Percentiles rank a stretch among this genome's conserved stretches.
phyloP scores from a whole-genome alignment of 345 rosid species.

The Litchi chinensis region DNA sequence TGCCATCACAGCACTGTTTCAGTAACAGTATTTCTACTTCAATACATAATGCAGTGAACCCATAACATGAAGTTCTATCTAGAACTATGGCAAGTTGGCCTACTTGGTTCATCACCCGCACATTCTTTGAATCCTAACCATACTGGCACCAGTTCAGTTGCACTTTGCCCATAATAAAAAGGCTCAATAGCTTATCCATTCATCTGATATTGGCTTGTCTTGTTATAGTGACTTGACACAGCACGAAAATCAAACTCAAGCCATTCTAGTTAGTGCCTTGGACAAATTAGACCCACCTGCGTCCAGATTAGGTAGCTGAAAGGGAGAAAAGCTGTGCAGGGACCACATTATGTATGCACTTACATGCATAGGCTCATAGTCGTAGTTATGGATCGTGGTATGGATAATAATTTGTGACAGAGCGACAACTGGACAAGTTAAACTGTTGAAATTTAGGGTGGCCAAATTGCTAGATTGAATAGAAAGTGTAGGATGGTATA shows the following conservation, averaged over 20 bases:
- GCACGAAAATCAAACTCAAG: not conserved
- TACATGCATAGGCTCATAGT: conserved; percentile 5
- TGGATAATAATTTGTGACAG: not conserved
- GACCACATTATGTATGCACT: conserved; percentile 8
- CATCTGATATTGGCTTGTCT: not conserved
- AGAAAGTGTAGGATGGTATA: not conserved
- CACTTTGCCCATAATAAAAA: conserved; percentile 23
- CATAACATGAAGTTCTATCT: not conserved
- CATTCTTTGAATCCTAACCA: conserved; percentile 7
- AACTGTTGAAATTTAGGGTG: not conserved
- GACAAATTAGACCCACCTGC: conserved; percentile 15
- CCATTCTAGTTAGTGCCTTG: conserved; percentile 14
- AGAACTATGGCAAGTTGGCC: conserved; percentile 22
- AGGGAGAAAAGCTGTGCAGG: conserved; percentile 9
- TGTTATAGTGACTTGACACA: not conserved
- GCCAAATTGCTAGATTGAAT: not conserved
- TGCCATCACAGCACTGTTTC: not conserved
- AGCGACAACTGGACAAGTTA: not conserved
- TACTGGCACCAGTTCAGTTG: conserved; percentile 5
- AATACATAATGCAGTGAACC: conserved; percentile 14
- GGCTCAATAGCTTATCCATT: conserved; percentile 18
- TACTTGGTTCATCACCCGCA: conserved; percentile 4
- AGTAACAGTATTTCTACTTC: not conserved
- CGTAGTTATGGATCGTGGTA: not conserved
- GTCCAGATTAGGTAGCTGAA: conserved; percentile 7